These are phyloP conservation scores for Neophaeococcomyces mojaviensis DNA, from an alignment of 2,329 filamentous ascomycete genomes.

Conservation along the genomic window DNA sequence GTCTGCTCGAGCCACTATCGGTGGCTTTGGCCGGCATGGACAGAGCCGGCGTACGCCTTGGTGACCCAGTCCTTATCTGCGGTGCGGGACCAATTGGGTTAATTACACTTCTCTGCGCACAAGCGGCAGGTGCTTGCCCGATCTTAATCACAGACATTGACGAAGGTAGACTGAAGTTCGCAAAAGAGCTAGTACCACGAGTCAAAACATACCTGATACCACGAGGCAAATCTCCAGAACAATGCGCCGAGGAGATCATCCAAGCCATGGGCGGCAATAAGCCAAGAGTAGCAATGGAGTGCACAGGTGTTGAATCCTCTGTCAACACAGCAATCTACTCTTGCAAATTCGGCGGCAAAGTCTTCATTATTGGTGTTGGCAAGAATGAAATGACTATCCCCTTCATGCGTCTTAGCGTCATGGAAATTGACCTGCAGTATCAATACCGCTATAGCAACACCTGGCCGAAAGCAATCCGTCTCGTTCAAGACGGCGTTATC, in stretches of 20 bases:
- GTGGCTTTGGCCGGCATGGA: slow-evolving; percentile 86
- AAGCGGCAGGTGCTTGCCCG: slow-evolving; percentile 80
- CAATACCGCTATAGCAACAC: slow-evolving; percentile 96
- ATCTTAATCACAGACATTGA: slow-evolving; percentile 94
- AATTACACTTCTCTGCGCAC: slow-evolving; percentile 75
- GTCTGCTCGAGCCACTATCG: slow-evolving; percentile 80
- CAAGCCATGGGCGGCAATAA: slow-evolving; percentile 68
- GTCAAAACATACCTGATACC: slow-evolving; percentile 61
- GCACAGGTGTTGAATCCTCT: slow-evolving; percentile 88
- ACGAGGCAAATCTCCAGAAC: slow-evolving; percentile 48
- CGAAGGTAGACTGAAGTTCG: slow-evolving; percentile 73
- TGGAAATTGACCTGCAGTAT: slow-evolving; percentile 90
- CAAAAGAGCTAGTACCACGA: slow-evolving; percentile 71
- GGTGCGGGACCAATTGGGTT: slow-evolving; percentile 92
- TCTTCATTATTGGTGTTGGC: slow-evolving; percentile 92
- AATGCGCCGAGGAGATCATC: slow-evolving; percentile 63
- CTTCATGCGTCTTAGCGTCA: slow-evolving; percentile 85
- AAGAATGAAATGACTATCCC: slow-evolving; percentile 93
- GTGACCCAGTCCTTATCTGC: slow-evolving; percentile 81
- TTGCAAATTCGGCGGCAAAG: slow-evolving; percentile 89
- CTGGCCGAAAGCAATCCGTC: slow-evolving; percentile 85
- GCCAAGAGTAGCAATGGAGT: slow-evolving; percentile 77
- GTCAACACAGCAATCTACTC: slow-evolving; percentile 81
- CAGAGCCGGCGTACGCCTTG: slow-evolving; percentile 69
- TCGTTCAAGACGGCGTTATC: slow-evolving; percentile 77